Base-by-base conservation (phyloP, 2,329 filamentous ascomycete genomes). In the Aspergillus eucalypticola region DNA sequence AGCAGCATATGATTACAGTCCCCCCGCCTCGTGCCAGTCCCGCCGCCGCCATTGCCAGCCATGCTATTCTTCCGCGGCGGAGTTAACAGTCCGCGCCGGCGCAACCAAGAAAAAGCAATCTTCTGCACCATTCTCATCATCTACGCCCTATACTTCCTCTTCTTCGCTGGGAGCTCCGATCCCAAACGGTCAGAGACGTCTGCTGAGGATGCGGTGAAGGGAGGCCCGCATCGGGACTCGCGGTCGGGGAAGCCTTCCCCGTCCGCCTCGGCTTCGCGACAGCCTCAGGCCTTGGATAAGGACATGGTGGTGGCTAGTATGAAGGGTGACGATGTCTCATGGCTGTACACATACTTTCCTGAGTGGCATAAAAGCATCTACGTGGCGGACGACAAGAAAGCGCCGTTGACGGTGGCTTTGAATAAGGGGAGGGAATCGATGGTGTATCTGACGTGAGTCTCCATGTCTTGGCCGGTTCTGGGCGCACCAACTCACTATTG, bases 291-390 rank as follows among this genome's bases (percentile, higher is more conserved):
- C 53, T 48, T 67, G 49, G 64, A 62, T 5, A 74, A 72, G 62
- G 69, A 71, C 50, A 67, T 79, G 68, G 67, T 79, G 25, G 72
- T 79, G 44, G 77, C 77, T 5, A 77, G 75, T 62, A 74, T 76
- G 70, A 72, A 70, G 57, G 63, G 52, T 1, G 77, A 79, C 50
- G 70, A 79, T 64, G 76, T 73, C 6, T 73, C 74, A 5, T 79
- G 77, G 77, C 55, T 79, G 39, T 68, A 67, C 23, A 69, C 77
- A 35, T 63, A 73, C 60, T 73, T 79, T 35, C 72, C 76, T 1
- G 75, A 77, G 21, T 85, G 83, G 83, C 76, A 79, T 60, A 80
- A 81, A 69, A 83, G 78, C 60, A 77, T 86, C 60, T 86, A 86
- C 68, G 78, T 84, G 25, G 82, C 83, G 54, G 79, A 87, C 64